Evolutionary conservation across 371 early-diverging fungal species (phyloP).

Genomic region (Sporodiniella umbellata): DNA sequence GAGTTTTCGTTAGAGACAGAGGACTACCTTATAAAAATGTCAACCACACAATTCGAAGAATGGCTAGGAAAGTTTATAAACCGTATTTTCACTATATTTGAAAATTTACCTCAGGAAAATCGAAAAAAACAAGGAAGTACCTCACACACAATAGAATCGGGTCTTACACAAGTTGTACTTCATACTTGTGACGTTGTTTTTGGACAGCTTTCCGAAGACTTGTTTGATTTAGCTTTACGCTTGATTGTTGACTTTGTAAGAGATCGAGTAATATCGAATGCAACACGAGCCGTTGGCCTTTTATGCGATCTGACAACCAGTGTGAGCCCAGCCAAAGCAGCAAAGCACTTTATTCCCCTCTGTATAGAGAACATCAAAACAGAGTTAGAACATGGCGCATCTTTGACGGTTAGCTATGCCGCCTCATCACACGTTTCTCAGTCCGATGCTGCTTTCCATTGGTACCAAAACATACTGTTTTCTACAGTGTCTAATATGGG

Average conservation of each 20-base stretch:
- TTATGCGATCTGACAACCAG: conserved; percentile 45
- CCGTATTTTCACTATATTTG: conserved; percentile 75
- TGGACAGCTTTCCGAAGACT: conserved; percentile 60
- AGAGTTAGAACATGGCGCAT: conserved; percentile 74
- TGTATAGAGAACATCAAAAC: conserved; percentile 55
- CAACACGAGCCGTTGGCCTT: conserved; percentile 62
- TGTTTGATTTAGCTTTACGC: conserved; percentile 61
- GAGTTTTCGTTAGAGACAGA: conserved; percentile 47
- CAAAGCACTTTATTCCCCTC: conserved; percentile 59
- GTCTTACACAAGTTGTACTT: conserved; percentile 39
- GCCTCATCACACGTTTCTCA: conserved; percentile 54
- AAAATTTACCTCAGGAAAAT: conserved; percentile 72
- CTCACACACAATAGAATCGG: conserved; percentile 36
- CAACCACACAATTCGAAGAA: conserved; percentile 80
- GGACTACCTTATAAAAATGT: conserved; percentile 58
- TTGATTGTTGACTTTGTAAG: conserved; percentile 61
- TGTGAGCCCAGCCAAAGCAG: conserved; percentile 50
- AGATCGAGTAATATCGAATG: conserved; percentile 63
- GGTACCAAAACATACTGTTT: conserved; percentile 71
- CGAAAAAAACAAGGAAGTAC: conserved; percentile 28
- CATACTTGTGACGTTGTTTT: conserved; percentile 66
- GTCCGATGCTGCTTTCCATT: conserved; percentile 73
- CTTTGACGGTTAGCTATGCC: conserved; percentile 51
- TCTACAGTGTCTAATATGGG: conserved; percentile 53
- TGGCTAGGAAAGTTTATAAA: conserved; percentile 84